Evolutionary conservation across 2,329 filamentous ascomycete species (phyloP), one percentile per base, ranked within the genome.

Genomic region (Alternaria consortialis): DNA sequence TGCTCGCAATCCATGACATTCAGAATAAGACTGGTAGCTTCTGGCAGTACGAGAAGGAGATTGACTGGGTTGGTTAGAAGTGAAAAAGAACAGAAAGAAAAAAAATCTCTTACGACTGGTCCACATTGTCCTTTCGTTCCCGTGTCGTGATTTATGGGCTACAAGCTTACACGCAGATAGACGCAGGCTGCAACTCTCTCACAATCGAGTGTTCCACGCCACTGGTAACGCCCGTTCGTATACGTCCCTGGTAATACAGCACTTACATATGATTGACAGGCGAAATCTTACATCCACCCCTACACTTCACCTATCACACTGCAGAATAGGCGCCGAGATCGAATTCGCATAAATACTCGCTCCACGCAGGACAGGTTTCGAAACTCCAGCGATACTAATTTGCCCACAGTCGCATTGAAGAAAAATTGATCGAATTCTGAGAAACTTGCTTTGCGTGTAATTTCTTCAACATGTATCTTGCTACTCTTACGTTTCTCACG

Each of bases 1-100:
- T 77, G 62, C 64, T 84, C 27, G 82, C 81, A 12, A 57, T 83
- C 20, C 73, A 72, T 20, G 80, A 83, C 62, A 74, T 81, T 12
- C 66, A 73, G 5, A 74, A 70, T 0, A 66, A 67, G 53, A 72
- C 72, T 3, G 82, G 80, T 0, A 59, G 67, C 29, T 83, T 81
- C 55, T 84, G 80, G 80, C 67, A 70, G 52, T 62, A 77, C 44
- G 78, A 77, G 73, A 76, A 69, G 68, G 69, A 74, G 7, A 64
- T 72, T 23, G 72, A 76, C 20, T 82, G 80, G 12, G 63, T 72
- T 25, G 71, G 75, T 17, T 82, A 79, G 80, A 77, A 72, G 43
- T 23, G 17, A 7, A 50, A 8, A 29, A 29, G 2, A 52, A 15
- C 15, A 39, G 9, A 11, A 39, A 29, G 2, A 27, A 52, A 20